A percentile compares a stretch with the other conserved stretches of the same genome.
phyloP scores from a whole-genome alignment of 2,329 filamentous ascomycete species.

The Cytospora schulzeri region DNA sequence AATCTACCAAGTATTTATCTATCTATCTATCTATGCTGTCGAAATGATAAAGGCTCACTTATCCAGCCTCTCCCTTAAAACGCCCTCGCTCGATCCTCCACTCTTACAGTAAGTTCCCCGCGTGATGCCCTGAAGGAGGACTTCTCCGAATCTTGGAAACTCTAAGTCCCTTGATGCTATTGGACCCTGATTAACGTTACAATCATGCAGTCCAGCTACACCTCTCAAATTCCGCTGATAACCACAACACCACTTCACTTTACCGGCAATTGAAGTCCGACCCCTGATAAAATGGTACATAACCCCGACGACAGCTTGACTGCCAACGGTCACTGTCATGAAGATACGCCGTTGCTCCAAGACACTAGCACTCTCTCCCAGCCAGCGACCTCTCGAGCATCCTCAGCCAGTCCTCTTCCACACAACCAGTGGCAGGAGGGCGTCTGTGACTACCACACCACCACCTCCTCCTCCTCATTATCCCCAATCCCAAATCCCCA shows the following conservation, averaged over 20 bases:
- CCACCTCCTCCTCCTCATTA: not conserved
- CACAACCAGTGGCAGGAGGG: not conserved
- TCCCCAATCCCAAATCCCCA: not conserved
- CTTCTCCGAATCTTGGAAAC: not conserved
- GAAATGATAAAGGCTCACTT: too few relatives aligned
- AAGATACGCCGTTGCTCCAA: not conserved
- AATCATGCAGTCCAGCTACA: not conserved
- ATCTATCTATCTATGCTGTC: too few relatives aligned
- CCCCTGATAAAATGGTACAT: slow-evolving; percentile 6
- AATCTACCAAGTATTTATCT: too few relatives aligned
- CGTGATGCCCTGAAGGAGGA: not conserved
- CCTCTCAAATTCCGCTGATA: slow-evolving; percentile 1
- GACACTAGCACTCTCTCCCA: not conserved
- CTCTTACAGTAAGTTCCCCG: not conserved
- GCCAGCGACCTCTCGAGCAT: not conserved
- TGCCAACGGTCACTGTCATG: not conserved
- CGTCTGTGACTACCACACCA: not conserved
- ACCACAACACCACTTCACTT: not conserved
- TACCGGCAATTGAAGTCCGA: not conserved
- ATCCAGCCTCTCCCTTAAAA: too few relatives aligned
- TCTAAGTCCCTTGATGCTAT: not conserved
- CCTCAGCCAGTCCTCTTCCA: not conserved
- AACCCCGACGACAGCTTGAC: not conserved
- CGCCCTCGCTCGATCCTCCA: not conserved
- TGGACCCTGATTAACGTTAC: not conserved